Evolutionary conservation across 1,284 basidiomycete species (phyloP).

Genomic region (Singerocomus inundabilis): DNA sequence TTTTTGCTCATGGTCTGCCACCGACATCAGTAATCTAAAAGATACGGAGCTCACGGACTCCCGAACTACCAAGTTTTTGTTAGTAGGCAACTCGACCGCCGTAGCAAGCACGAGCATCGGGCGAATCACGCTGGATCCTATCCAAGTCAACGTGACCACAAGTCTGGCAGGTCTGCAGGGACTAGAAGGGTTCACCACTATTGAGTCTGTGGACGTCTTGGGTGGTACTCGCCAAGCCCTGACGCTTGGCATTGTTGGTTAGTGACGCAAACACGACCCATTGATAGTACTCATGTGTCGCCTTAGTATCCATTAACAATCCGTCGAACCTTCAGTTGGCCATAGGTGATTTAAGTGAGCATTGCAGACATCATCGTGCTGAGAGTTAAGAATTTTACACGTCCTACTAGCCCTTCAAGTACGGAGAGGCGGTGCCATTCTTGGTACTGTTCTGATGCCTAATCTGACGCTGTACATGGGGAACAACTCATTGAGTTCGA

Average conservation of each 20-base stretch:
- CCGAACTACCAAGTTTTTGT: slow-evolving; percentile 48
- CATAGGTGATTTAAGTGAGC: slow-evolving; percentile 59
- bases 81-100: slow-evolving; percentile 64
- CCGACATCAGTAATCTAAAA: slow-evolving; percentile 26
- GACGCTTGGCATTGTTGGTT: slow-evolving; percentile 57
- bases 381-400: background rate
- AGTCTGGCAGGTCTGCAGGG: slow-evolving; percentile 64
- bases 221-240: slow-evolving; percentile 68
- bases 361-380: background rate
- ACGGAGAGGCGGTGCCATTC: slow-evolving; percentile 44
- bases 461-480: slow-evolving; percentile 59
- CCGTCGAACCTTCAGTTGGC: slow-evolving; percentile 68
- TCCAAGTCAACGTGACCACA: slow-evolving; percentile 74
- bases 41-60: slow-evolving; percentile 52
- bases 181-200: slow-evolving; percentile 55
- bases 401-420: slow-evolving; percentile 50
- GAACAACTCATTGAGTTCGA: slow-evolving; percentile 52
- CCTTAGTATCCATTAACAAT: slow-evolving; percentile 62
- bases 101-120: slow-evolving; percentile 70
- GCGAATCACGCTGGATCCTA: slow-evolving; percentile 66
- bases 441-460: slow-evolving; percentile 62
- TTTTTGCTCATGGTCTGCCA: background rate
- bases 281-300: background rate
- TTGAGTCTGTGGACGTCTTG: slow-evolving; percentile 65
- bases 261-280: slow-evolving; percentile 3